Conservation (phyloP, 345 rosid species). For the Brassica carinata region DNA sequence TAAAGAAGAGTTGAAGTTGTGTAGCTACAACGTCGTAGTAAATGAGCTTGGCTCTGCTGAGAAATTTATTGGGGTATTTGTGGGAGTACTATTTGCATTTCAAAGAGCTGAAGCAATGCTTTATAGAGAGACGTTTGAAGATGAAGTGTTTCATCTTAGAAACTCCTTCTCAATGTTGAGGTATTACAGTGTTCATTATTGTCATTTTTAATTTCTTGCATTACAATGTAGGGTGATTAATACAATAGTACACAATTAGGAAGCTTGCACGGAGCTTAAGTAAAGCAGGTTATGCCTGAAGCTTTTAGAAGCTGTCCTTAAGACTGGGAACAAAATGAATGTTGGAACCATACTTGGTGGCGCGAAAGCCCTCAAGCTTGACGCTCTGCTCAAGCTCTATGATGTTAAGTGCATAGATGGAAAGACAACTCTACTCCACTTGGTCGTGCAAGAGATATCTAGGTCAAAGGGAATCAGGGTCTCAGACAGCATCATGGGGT, state of each 20-base stretch:
- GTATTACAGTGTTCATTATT: no score
- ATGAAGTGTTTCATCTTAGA: constrained; percentile 41
- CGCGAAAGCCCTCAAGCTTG: constrained; percentile 90
- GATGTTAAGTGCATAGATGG: constrained; percentile 94
- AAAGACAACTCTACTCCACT: constrained; percentile 80
- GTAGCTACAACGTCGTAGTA: constrained; percentile 41
- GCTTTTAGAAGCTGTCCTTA: constrained; percentile 50
- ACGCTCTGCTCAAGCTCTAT: constrained; percentile 81
- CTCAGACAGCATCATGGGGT: constrained; percentile 87
- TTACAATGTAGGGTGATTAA: constrained; percentile 24
- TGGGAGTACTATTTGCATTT: no score
- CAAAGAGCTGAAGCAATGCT: constrained; percentile 78
- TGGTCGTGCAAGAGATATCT: constrained; percentile 90
- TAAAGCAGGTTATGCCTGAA: constrained; percentile 87
- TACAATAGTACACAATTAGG: constrained; percentile 44
- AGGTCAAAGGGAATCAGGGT: constrained; percentile 84
- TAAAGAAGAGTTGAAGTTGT: constrained; percentile 73
- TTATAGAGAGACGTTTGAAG: constrained; percentile 79
- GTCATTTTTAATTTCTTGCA: constrained; percentile 11
- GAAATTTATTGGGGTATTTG: neutral
- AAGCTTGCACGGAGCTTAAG: constrained; percentile 93
- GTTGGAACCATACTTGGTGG: constrained; percentile 93
- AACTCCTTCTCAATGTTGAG: no score
- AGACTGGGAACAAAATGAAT: constrained; percentile 92
- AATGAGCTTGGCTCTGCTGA: constrained; percentile 78